phyloP scores from a whole-genome alignment of 331 rosid genomes.

The Telfairia occidentalis region DNA sequence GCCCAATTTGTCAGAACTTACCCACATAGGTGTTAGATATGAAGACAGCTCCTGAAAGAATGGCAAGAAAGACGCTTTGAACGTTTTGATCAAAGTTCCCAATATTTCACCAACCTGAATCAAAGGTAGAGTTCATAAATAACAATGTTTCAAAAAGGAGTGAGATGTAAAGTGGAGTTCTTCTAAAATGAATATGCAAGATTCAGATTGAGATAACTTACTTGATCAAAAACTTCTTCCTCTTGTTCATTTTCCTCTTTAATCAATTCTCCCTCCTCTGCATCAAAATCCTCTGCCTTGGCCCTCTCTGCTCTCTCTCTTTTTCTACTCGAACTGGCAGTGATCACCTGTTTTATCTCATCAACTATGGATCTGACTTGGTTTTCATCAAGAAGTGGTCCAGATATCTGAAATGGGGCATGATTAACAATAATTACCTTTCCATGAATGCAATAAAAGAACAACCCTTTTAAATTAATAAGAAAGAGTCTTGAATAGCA shows the following conservation, averaged over 20 bases:
- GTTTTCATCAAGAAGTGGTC: conserved; percentile 64
- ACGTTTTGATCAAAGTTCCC: conserved; percentile 95
- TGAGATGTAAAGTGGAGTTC: not conserved
- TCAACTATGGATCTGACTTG: conserved; percentile 87
- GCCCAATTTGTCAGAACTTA: conserved; percentile 32
- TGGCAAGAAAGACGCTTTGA: conserved; percentile 87
- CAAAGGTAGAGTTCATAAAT: not conserved
- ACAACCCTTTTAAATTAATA: not conserved
- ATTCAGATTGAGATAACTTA: conserved; percentile 24
- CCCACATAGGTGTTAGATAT: conserved; percentile 99
- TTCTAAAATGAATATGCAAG: not conserved
- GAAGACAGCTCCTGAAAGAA: conserved; percentile 86
- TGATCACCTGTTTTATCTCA: conserved; percentile 83
- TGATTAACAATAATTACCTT: conserved; percentile 3
- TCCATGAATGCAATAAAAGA: not conserved
- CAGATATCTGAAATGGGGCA: conserved; percentile 46
- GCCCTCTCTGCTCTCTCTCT: conserved; percentile 79
- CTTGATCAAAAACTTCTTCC: conserved; percentile 99
- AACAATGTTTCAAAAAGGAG: not conserved
- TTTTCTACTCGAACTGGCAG: conserved; percentile 92
- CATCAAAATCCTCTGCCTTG: conserved; percentile 94
- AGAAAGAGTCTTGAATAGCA: conserved; percentile 4
- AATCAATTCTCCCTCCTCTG: conserved; percentile 82
- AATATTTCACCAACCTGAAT: conserved; percentile 91
- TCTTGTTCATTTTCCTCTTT: conserved; percentile 99